Percentiles rank a stretch among this genome's conserved stretches.
These are phyloP conservation scores for Cytospora piceae DNA, from an alignment of 2,329 filamentous ascomycete genomes.

Conservation along the genomic window DNA sequence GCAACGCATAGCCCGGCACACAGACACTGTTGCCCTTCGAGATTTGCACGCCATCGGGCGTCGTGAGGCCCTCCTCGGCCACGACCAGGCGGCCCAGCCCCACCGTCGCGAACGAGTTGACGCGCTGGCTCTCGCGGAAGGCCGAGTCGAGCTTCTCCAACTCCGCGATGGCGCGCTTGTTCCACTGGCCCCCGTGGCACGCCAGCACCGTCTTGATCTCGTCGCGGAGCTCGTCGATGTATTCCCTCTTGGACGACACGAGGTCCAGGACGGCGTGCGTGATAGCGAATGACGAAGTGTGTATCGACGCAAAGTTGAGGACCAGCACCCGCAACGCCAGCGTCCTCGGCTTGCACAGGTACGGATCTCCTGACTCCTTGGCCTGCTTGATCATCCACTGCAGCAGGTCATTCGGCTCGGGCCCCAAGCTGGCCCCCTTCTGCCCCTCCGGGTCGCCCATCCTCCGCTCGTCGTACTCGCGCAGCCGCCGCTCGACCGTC, in stretches of 20 bases:
- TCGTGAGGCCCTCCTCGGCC: conserved; percentile 38
- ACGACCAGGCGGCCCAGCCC: conserved; percentile 43
- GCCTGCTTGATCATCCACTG: conserved; percentile 28
- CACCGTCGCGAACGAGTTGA: conserved; percentile 44
- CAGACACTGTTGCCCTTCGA: conserved; percentile 42
- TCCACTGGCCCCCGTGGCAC: conserved; percentile 35
- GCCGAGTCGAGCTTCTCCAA: conserved; percentile 47
- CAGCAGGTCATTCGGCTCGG: conserved; percentile 32
- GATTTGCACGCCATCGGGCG: conserved; percentile 41
- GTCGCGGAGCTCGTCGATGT: conserved; percentile 39
- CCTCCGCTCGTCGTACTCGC: conserved; percentile 26
- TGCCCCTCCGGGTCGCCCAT: conserved; percentile 25
- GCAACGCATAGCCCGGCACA: conserved; percentile 41
- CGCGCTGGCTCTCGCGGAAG: conserved; percentile 47
- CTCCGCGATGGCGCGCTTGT: conserved; percentile 42
- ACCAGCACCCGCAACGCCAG: conserved; percentile 26
- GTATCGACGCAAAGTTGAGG: conserved; percentile 42
- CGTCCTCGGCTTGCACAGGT: conserved; percentile 8
- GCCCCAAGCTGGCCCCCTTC: conserved; percentile 17
- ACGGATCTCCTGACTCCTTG: conserved; percentile 21
- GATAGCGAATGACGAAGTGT: conserved; percentile 45
- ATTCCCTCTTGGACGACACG: conserved; percentile 29
- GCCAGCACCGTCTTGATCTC: conserved; percentile 40
- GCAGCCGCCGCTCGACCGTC: conserved; percentile 33
- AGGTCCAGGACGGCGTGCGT: conserved; percentile 45